Conservation (phyloP, 148 eudicot species). For the Chenopodium quinoa region DNA sequence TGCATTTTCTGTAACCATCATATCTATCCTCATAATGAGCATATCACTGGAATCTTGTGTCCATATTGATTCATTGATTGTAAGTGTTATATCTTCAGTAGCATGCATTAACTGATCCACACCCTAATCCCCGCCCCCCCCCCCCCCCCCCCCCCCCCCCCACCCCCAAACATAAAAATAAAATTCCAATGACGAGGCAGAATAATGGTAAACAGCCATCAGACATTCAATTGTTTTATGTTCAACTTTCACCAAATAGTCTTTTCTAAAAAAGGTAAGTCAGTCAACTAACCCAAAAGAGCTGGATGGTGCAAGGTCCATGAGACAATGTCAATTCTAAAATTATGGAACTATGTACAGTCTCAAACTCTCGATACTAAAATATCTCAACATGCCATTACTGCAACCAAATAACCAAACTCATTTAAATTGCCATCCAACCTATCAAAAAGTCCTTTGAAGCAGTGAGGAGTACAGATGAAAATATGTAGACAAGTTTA, state of each 20-base stretch:
- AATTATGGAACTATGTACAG: neutral
- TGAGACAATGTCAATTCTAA: neutral
- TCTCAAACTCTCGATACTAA: neutral
- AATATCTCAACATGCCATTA: neutral
- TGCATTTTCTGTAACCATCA: neutral
- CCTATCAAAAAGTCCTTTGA: neutral
- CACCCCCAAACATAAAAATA: neutral
- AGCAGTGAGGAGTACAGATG: neutral
- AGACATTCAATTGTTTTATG: neutral
- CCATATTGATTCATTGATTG: too few species aligned
- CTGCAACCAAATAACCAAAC: neutral
- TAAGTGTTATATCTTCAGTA: too few species aligned
- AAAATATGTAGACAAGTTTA: neutral
- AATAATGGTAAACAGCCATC: neutral
- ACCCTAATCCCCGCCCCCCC: neutral
- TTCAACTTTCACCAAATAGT: too few species aligned
- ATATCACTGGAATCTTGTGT: too few species aligned
- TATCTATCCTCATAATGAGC: neutral
- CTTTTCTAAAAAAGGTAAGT: too few species aligned
- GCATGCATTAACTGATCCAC: too few species aligned
- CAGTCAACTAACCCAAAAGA: neutral
- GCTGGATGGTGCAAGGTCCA: slow-evolving; percentile 1
- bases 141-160: neutral
- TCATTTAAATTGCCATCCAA: neutral
- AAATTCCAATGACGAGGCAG: neutral